Percentiles rank a stretch among this genome's conserved stretches.
These are phyloP conservation scores for Lablab purpureus DNA, from an alignment of 306 rosid species.

Conservation along the genomic window DNA sequence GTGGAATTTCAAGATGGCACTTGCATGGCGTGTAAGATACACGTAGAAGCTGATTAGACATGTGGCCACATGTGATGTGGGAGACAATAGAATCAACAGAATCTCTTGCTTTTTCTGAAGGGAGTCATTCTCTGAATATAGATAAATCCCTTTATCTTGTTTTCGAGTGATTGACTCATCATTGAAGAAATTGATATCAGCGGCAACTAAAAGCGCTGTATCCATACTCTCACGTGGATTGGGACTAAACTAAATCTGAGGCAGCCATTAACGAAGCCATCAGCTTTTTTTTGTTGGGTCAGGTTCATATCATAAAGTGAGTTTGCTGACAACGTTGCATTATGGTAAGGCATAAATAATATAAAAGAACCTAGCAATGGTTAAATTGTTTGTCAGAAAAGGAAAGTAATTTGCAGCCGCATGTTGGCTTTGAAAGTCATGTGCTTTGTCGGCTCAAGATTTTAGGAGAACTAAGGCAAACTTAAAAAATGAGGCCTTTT, in stretches of 20 bases:
- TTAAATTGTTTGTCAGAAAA: neutral
- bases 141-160: conserved; percentile 17
- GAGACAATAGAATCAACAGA: conserved; percentile 25
- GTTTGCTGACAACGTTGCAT: neutral
- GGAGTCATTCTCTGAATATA: conserved; percentile 11
- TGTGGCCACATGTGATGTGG: neutral
- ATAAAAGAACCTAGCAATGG: neutral
- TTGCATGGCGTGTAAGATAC: neutral
- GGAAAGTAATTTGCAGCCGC: neutral
- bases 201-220: neutral
- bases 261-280: neutral
- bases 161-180: neutral
- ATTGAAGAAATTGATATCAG: conserved; percentile 36
- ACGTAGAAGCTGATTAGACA: conserved; percentile 12
- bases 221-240: neutral
- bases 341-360: neutral
- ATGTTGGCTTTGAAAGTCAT: neutral
- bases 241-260: neutral
- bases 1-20: neutral
- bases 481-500: too few relatives aligned
- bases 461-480: too few relatives aligned
- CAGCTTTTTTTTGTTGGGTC: neutral
- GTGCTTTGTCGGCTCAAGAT: too few relatives aligned
- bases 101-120: neutral
- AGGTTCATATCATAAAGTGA: neutral